Conservation (phyloP, 2,329 filamentous ascomycete genomes). For the Paramyrothecium sp. region DNA sequence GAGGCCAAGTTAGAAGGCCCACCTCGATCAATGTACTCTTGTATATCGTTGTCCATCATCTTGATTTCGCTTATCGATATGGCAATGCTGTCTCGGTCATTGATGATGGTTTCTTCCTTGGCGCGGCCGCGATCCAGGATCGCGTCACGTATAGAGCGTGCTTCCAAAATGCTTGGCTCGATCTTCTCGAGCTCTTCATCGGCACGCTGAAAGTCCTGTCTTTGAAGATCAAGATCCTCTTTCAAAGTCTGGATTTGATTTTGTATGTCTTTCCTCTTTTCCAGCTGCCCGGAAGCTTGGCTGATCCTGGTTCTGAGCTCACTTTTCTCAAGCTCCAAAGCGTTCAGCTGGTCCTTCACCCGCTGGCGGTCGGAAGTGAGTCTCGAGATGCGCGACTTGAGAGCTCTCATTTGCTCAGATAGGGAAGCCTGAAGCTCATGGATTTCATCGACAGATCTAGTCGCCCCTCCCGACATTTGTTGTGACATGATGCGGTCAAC, state of each 20-base stretch:
- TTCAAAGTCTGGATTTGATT: constrained; percentile 73
- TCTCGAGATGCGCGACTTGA: constrained; percentile 64
- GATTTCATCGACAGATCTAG: constrained; percentile 78
- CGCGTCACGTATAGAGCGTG: constrained; percentile 75
- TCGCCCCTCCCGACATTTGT: constrained; percentile 64
- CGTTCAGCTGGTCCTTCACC: constrained; percentile 63
- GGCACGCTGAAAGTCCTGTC: constrained; percentile 64
- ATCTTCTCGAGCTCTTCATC: constrained; percentile 75
- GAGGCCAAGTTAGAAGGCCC: constrained; percentile 69
- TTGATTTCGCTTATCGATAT: constrained; percentile 76
- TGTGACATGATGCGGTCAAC: constrained; percentile 74
- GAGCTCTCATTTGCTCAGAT: constrained; percentile 63
- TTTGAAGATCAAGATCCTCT: constrained; percentile 65
- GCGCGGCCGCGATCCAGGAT: constrained; percentile 67
- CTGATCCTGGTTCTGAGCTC: constrained; percentile 73
- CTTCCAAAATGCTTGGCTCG: constrained; percentile 72
- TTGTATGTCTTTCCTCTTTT: constrained; percentile 73
- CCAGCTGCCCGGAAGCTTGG: constrained; percentile 69
- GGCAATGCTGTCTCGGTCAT: constrained; percentile 68
- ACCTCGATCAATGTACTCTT: constrained; percentile 72
- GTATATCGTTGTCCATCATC: constrained; percentile 74
- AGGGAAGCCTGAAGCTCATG: constrained; percentile 70
- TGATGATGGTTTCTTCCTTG: constrained; percentile 70
- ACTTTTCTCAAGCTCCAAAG: constrained; percentile 73
- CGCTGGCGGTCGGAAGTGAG: constrained; percentile 71